These are phyloP conservation scores for Amaranthus palmeri DNA, from an alignment of 148 eudicot species.

Conservation along the genomic window DNA sequence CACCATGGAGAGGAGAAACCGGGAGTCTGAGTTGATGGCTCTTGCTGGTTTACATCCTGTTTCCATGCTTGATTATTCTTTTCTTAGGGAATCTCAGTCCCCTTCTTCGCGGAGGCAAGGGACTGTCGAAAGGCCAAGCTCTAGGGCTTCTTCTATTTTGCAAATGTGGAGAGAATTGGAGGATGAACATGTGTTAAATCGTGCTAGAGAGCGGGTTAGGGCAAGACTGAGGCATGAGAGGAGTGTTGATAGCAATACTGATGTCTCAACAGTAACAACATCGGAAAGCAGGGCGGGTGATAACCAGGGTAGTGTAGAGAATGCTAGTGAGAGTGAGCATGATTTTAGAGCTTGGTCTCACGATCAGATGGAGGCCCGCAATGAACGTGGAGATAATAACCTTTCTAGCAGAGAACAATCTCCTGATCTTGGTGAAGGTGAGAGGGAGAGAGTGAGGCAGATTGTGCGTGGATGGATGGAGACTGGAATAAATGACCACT, in stretches of 20 bases:
- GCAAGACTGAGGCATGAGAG: conserved; percentile 68
- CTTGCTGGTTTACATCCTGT: conserved; percentile 92
- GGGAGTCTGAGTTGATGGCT: conserved; percentile 95
- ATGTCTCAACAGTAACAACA: conserved; percentile 46
- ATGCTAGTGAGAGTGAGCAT: conserved; percentile 64
- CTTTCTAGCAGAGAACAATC: conserved; percentile 83
- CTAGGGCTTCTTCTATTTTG: conserved; percentile 70
- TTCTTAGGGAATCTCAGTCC: conserved; percentile 78
- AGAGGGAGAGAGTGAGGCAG: conserved; percentile 96
- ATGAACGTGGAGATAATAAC: conserved; percentile 33
- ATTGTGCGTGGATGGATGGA: conserved; percentile 96
- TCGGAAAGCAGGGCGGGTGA: conserved; percentile 50
- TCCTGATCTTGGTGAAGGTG: conserved; percentile 92
- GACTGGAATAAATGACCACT: conserved; percentile 57
- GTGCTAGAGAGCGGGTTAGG: conserved; percentile 70
- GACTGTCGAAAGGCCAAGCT: conserved; percentile 63
- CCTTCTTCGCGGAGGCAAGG: conserved; percentile 71
- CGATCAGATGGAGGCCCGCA: conserved; percentile 47
- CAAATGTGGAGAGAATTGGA: conserved; percentile 99
- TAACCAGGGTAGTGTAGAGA: conserved; percentile 56
- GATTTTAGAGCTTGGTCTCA: conserved; percentile 72
- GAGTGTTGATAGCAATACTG: conserved; percentile 55
- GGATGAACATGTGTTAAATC: conserved; percentile 67
- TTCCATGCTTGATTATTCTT: conserved; percentile 94
- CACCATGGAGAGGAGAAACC: conserved; percentile 83